Conservation (phyloP, 2,329 filamentous ascomycete species). For the Arthrobotrys conoides region DNA sequence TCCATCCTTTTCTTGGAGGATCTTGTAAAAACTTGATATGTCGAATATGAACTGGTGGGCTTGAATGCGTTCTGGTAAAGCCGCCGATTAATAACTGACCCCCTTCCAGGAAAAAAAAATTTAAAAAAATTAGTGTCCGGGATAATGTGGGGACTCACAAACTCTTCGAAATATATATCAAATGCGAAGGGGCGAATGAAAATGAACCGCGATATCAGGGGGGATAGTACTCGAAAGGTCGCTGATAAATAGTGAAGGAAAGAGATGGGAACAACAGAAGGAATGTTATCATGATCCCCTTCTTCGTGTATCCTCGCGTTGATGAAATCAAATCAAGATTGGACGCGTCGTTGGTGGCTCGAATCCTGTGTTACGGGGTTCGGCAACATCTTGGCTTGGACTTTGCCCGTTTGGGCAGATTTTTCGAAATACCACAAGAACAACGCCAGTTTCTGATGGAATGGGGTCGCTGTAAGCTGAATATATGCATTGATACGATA, state of each 20-base stretch:
- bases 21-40: neutral
- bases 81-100: neutral
- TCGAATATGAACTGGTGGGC: neutral
- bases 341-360: constrained; percentile 29
- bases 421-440: constrained; percentile 2
- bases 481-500: neutral
- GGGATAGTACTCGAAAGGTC: constrained; percentile 27
- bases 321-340: constrained; percentile 34
- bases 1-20: constrained; percentile 1
- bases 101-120: neutral
- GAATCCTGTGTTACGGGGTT: constrained; percentile 34
- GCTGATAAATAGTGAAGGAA: constrained; percentile 16
- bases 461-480: neutral
- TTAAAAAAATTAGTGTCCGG: neutral
- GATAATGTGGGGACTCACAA: constrained; percentile 14
- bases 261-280: constrained; percentile 6
- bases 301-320: constrained; percentile 27
- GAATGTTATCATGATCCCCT: constrained; percentile 35
- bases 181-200: neutral
- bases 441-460: neutral
- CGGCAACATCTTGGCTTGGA: constrained; percentile 24
- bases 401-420: constrained; percentile 12
- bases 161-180: neutral
- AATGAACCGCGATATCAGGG: constrained; percentile 19
- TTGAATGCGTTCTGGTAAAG: neutral